These are phyloP conservation scores for Acanthamoeba sp. DNA, from an alignment of 208 protist genomes.

Conservation along the genomic window DNA sequence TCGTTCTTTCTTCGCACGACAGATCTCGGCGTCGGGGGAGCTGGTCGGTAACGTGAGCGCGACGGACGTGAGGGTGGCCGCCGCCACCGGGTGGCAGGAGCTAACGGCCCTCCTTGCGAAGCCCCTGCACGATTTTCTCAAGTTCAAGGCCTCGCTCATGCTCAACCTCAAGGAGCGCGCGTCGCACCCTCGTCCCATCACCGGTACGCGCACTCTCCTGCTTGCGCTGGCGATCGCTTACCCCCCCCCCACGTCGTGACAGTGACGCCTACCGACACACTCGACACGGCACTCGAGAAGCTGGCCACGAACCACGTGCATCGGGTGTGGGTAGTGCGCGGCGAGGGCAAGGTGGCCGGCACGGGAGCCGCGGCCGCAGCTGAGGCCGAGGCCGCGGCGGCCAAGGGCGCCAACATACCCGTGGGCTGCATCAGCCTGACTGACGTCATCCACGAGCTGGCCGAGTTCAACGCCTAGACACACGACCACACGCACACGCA, in stretches of 20 bases:
- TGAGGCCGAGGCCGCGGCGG: not conserved
- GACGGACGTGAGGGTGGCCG: slow-evolving; percentile 11
- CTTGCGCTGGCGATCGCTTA: not conserved
- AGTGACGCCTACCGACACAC: slow-evolving; percentile 34
- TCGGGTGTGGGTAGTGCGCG: slow-evolving; percentile 39
- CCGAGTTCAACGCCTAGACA: slow-evolving; percentile 5
- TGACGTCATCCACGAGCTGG: slow-evolving; percentile 49
- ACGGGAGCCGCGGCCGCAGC: slow-evolving; percentile 12
- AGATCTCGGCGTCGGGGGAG: slow-evolving; percentile 4
- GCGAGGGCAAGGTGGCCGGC: not conserved
- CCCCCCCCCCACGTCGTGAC: not conserved
- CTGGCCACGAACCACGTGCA: slow-evolving; percentile 4
- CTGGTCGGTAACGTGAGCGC: slow-evolving; percentile 48
- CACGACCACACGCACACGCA: too few relatives aligned
- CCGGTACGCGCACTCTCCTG: not conserved
- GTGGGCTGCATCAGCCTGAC: slow-evolving; percentile 42
- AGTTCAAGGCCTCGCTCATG: slow-evolving; percentile 65
- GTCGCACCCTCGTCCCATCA: slow-evolving; percentile 30
- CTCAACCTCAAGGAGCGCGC: slow-evolving; percentile 4
- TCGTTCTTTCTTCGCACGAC: not conserved
- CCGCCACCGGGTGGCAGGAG: slow-evolving; percentile 43
- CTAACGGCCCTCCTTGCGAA: not conserved
- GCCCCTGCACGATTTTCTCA: slow-evolving; percentile 36
- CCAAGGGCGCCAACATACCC: not conserved
- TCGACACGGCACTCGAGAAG: slow-evolving; percentile 44